A percentile compares a stretch with the other conserved stretches of the same genome.
Conservation (phyloP, 2,329 filamentous ascomycete genomes). For the Penicillium freii region DNA sequence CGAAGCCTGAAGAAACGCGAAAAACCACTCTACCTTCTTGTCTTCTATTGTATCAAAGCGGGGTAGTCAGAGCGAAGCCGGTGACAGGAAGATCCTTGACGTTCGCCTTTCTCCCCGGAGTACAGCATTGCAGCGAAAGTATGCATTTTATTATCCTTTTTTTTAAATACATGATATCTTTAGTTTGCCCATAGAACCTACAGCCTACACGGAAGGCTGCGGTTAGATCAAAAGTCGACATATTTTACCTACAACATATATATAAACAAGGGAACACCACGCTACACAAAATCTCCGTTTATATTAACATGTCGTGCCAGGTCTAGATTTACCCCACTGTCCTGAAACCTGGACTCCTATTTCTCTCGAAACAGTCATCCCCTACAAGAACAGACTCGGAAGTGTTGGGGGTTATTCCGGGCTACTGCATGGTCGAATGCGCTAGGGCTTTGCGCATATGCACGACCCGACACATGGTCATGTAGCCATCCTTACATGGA, state of each 20-base stretch:
- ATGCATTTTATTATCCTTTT: neutral
- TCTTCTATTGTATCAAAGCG: neutral
- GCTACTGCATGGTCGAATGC: constrained; percentile 5
- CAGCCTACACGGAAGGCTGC: neutral
- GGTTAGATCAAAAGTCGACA: neutral
- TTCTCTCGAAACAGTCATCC: constrained; percentile 7
- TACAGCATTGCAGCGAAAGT: neutral
- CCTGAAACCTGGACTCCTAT: constrained; percentile 8
- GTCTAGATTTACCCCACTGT: constrained; percentile 1
- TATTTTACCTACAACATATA: too few relatives aligned
- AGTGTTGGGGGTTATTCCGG: neutral
- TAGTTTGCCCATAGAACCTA: neutral
- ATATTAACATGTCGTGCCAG: neutral
- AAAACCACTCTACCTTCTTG: neutral
- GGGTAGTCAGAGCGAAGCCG: neutral
- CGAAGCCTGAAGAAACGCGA: neutral
- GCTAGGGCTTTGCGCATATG: neutral
- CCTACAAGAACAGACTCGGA: constrained; percentile 2
- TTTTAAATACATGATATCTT: too few relatives aligned
- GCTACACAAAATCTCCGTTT: constrained; percentile 2
- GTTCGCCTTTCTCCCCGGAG: neutral
- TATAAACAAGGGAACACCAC: neutral
- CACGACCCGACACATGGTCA: constrained; percentile 1
- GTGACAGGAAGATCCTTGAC: neutral
- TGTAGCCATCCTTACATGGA: neutral